Percentiles rank a stretch among this genome's conserved stretches.
These are phyloP conservation scores for Colletotrichum sp. DNA, from an alignment of 2,329 filamentous ascomycete species.

Conservation along the genomic window DNA sequence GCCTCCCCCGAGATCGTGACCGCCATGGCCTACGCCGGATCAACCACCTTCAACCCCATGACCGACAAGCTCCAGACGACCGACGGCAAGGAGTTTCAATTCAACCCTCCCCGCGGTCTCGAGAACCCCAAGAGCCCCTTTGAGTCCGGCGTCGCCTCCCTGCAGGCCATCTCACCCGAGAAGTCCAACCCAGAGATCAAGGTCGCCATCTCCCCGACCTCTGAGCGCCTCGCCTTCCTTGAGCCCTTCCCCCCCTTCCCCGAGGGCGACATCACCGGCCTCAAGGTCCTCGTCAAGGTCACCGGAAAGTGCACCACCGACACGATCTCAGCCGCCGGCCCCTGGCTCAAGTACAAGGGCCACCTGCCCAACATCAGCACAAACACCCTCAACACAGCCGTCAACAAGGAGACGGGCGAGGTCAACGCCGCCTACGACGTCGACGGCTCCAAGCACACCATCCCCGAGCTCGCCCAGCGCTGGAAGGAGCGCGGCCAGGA, in stretches of 20 bases:
- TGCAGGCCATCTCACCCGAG: constrained; percentile 79
- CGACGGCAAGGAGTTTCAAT: constrained; percentile 82
- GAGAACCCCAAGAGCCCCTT: constrained; percentile 71
- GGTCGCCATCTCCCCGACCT: constrained; percentile 85
- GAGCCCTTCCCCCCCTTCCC: constrained; percentile 92
- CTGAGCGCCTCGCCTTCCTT: constrained; percentile 86
- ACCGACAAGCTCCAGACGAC: constrained; percentile 84
- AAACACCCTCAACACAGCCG: constrained; percentile 95
- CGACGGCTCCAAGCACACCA: constrained; percentile 75
- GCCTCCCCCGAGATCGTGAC: constrained; percentile 97
- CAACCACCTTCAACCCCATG: constrained; percentile 94
- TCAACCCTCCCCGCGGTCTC: constrained; percentile 77
- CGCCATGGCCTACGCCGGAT: constrained; percentile 91
- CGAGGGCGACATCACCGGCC: constrained; percentile 70
- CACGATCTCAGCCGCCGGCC: constrained; percentile 95
- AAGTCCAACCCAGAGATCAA: constrained; percentile 55
- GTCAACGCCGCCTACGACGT: constrained; percentile 92
- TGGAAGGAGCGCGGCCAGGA: constrained; percentile 79
- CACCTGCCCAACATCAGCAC: constrained; percentile 97
- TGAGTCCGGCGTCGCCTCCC: constrained; percentile 75
- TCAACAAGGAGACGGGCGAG: constrained; percentile 90
- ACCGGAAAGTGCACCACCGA: constrained; percentile 98
- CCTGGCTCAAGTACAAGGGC: constrained; percentile 99
- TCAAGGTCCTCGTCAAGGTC: constrained; percentile 93
- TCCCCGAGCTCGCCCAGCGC: constrained; percentile 83